Conservation (phyloP, 306 rosid species). For the Mimosa bimucronata region DNA sequence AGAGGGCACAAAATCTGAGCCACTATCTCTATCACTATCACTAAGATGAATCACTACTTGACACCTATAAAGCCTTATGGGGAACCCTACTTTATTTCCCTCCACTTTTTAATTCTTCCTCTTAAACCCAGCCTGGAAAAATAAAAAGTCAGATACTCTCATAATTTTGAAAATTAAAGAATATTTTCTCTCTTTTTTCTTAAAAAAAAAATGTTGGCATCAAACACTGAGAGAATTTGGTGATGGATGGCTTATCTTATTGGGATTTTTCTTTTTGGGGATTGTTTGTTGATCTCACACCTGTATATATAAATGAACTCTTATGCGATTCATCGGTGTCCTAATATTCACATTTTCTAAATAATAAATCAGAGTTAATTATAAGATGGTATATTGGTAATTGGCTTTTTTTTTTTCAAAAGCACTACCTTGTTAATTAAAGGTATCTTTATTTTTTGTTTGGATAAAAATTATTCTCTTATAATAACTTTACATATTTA, state of each 20-base stretch:
- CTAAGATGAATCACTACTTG: conserved; percentile 16
- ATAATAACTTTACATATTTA: background rate
- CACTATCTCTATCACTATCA: conserved; percentile 38
- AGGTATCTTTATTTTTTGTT: too few relatives aligned
- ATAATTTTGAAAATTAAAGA: background rate
- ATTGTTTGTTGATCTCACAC: background rate
- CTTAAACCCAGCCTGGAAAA: background rate
- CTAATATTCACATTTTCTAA: background rate
- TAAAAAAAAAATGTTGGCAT: background rate
- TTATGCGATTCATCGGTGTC: background rate
- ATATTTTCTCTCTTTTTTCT: background rate
- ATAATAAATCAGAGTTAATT: background rate
- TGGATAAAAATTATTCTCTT: too few relatives aligned
- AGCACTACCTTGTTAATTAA: too few relatives aligned
- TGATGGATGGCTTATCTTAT: background rate
- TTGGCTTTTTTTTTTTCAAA: too few relatives aligned
- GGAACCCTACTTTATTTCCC: conserved; percentile 38
- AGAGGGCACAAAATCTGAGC: conserved; percentile 50
- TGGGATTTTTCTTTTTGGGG: background rate
- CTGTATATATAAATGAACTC: background rate
- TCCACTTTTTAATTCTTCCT: background rate
- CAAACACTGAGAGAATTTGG: background rate
- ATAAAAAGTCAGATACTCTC: background rate
- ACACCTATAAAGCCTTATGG: conserved; percentile 35
- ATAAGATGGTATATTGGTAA: background rate